A percentile compares a stretch with the other conserved stretches of the same genome.
Conservation (phyloP, 2,329 filamentous ascomycete genomes). For the Monosporascus sp. region DNA sequence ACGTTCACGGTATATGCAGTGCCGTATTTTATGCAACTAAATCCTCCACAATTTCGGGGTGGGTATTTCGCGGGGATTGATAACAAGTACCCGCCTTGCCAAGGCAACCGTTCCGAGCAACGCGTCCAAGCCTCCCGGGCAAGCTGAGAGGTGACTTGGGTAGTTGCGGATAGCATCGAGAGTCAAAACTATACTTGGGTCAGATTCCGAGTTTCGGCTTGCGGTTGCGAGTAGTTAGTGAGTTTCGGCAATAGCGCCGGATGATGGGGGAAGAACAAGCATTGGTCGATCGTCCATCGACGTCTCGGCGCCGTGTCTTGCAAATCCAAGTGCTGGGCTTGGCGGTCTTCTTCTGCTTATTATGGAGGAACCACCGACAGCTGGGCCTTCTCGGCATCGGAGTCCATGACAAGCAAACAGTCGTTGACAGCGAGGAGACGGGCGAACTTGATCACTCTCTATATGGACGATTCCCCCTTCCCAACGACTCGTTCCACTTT, state of each 20-base stretch:
- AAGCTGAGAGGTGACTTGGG: too few species aligned
- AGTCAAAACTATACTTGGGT: too few species aligned
- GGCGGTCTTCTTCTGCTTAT: background rate
- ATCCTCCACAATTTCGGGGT: too few species aligned
- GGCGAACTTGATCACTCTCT: constrained; percentile 8
- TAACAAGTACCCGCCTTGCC: too few species aligned
- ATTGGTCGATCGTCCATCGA: background rate
- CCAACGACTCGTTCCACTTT: constrained; percentile 42
- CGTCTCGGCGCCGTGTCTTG: background rate
- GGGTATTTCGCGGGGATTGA: too few species aligned
- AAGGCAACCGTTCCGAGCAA: too few species aligned
- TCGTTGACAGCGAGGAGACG: background rate
- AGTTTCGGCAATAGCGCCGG: background rate
- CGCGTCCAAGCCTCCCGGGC: too few species aligned
- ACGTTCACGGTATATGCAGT: too few species aligned
- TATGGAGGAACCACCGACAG: background rate
- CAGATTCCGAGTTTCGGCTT: too few species aligned
- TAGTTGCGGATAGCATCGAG: too few species aligned
- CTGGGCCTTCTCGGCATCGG: too few species aligned
- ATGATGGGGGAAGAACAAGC: background rate
- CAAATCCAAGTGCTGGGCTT: background rate
- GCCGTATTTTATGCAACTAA: too few species aligned
- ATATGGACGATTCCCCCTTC: constrained; percentile 35
- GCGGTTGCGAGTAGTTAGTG: background rate
- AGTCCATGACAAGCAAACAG: background rate